Conservation (phyloP, 1,139 yeast genomes). For the Geotrichum fermentans region DNA sequence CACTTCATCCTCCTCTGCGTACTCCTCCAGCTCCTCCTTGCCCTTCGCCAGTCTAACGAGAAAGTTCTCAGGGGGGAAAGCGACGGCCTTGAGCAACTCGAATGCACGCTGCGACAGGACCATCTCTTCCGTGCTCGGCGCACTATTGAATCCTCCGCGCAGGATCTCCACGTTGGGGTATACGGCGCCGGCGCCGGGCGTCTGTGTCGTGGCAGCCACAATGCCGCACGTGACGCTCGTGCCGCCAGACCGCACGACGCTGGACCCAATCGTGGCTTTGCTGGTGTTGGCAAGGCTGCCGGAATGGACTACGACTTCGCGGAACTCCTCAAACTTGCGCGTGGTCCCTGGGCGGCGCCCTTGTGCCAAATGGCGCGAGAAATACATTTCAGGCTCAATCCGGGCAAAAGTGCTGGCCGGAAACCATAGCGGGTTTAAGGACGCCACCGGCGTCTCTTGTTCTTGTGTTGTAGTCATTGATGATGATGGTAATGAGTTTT, state of each 20-base stretch:
- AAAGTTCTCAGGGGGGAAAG: slow-evolving; percentile 33
- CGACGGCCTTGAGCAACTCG: slow-evolving; percentile 44
- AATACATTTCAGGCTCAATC: slow-evolving; percentile 77
- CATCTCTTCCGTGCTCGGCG: slow-evolving; percentile 92
- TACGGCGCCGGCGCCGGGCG: slow-evolving; percentile 42
- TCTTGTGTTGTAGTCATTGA: neutral
- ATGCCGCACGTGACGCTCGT: slow-evolving; percentile 73
- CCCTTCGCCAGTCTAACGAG: slow-evolving; percentile 20
- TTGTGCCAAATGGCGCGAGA: slow-evolving; percentile 74
- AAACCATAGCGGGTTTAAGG: slow-evolving; percentile 45
- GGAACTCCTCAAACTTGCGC: slow-evolving; percentile 68
- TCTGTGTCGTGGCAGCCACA: slow-evolving; percentile 57
- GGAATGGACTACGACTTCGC: slow-evolving; percentile 46
- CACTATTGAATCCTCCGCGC: slow-evolving; percentile 46
- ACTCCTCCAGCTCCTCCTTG: slow-evolving; percentile 36
- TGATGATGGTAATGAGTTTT: neutral
- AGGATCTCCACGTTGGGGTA: slow-evolving; percentile 80
- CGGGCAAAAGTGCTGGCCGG: slow-evolving; percentile 81
- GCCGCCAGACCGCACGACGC: slow-evolving; percentile 62
- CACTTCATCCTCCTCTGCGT: slow-evolving; percentile 13
- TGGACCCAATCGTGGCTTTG: slow-evolving; percentile 1
- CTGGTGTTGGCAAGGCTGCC: slow-evolving; percentile 21
- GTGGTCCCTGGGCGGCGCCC: slow-evolving; percentile 57
- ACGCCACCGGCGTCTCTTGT: neutral
- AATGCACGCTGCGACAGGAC: slow-evolving; percentile 63